phyloP scores from a whole-genome alignment of 139 green algal genomes.

The Coelastrella sp. region DNA sequence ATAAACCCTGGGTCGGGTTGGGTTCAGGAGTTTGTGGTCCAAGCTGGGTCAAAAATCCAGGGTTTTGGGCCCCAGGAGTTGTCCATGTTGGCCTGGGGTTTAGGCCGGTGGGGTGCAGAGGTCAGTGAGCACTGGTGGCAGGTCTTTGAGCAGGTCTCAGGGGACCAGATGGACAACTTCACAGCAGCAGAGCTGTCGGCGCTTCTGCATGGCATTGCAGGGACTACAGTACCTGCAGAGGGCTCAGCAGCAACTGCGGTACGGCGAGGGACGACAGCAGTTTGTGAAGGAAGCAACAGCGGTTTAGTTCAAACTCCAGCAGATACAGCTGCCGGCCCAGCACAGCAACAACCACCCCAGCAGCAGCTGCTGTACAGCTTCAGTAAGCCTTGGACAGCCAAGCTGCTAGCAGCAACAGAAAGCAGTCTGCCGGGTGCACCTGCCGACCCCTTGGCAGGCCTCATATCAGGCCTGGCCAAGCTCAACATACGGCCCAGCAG shows the following conservation, averaged over 20 bases:
- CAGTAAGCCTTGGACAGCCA: neutral
- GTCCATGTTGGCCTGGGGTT: slow-evolving; percentile 3
- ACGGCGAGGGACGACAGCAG: neutral
- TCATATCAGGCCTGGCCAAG: slow-evolving; percentile 10
- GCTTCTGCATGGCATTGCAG: neutral
- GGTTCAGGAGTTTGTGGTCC: neutral
- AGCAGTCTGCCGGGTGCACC: neutral
- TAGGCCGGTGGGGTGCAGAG: neutral
- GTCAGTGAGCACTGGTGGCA: neutral
- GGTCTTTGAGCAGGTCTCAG: slow-evolving; percentile 6
- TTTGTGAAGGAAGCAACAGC: neutral
- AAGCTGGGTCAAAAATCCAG: neutral
- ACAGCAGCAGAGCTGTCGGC: slow-evolving; percentile 19
- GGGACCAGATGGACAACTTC: neutral
- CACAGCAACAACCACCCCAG: slow-evolving; percentile 29
- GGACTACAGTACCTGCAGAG: neutral
- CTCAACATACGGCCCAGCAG: neutral
- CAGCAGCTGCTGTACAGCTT: neutral
- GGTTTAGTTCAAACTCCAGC: neutral
- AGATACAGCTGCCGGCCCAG: no score
- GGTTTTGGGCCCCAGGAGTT: slow-evolving; percentile 21
- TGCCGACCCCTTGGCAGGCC: neutral
- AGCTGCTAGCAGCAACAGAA: neutral
- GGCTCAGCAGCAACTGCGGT: neutral
- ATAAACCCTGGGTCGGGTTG: neutral